Evolutionary conservation across 2,329 filamentous ascomycete species (phyloP), one percentile per base, ranked within the genome.

Genomic region (Exophiala oligosperma): DNA sequence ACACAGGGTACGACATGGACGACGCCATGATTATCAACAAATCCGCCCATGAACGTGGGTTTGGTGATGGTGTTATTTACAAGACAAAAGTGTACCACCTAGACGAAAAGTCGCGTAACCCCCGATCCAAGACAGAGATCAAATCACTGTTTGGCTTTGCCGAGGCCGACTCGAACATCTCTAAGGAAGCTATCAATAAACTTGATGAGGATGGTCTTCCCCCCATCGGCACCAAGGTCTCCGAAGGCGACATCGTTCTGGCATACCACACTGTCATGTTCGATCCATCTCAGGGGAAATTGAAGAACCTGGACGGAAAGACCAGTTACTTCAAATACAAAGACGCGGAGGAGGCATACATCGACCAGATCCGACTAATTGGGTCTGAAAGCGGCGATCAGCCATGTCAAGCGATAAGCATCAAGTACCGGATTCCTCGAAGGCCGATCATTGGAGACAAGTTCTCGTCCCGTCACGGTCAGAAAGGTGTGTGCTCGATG

Each of bases 21-120:
- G 94, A 99, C 77, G 94, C 94, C 72, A 97, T 97, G 93, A 97
- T 99, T 71, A 81, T 99, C 72, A 97, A 97, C 81, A 97, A 97
- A 74, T 96, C 92, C 21, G 87, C 93, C 2, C 91, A 97, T 74
- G 94, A 99, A 75, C 87, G 94, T 66, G 94, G 94, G 12, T 97
- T 99, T 70, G 93, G 92, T 38, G 87, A 97, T 70, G 94, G 94
- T 55, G 95, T 92, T 4, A 92, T 99, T 68, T 99, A 97, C 82
- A 99, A 99, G 79, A 96, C 92, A 7, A 96, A 97, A 77, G 90
- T 95, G 70, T 87, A 94, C 70, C 86, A 89, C 37, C 82, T 97
- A 17, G 91, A 96, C 52, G 90, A 93, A 61, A 79, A 80, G 44
- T 84, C 84, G 23, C 83, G 86, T 65, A 83, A 82, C 38, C 82